phyloP scores from a whole-genome alignment of 495 filamentous ascomycete genomes.

The Massariosphaeria phaeospora region DNA sequence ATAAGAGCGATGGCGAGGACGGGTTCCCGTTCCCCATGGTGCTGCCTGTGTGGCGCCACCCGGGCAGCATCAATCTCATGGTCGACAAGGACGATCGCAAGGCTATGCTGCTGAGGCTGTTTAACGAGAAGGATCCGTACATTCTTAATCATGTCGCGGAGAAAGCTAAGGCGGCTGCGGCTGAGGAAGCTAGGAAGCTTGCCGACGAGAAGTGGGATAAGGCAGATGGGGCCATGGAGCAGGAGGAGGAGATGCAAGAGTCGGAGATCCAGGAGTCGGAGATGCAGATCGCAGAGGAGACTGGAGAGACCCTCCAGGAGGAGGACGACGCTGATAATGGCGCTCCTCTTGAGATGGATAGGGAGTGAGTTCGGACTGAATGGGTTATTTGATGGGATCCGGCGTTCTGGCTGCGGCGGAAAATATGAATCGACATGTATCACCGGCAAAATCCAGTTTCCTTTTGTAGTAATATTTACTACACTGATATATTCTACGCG shows the following conservation, averaged over 20 bases:
- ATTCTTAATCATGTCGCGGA: conserved; percentile 46
- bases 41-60: conserved; percentile 84
- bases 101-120: conserved; percentile 87
- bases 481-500: too few relatives aligned
- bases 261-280: too few relatives aligned
- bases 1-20: conserved; percentile 62
- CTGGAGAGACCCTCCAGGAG: too few relatives aligned
- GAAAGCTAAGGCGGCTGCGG: conserved; percentile 21
- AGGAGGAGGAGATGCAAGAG: not conserved
- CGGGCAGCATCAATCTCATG: conserved; percentile 89
- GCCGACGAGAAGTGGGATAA: not conserved
- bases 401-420: too few relatives aligned
- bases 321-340: too few relatives aligned
- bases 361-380: too few relatives aligned
- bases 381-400: too few relatives aligned
- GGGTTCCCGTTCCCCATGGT: conserved; percentile 76
- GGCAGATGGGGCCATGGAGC: not conserved
- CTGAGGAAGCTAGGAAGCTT: not conserved
- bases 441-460: too few relatives aligned
- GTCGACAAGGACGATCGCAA: conserved; percentile 89
- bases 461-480: too few relatives aligned
- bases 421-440: too few relatives aligned
- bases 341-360: too few relatives aligned
- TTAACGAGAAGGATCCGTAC: conserved; percentile 69
- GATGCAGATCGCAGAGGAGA: too few relatives aligned